Evolutionary conservation across 139 green algal species (phyloP).

Genomic region (Pedinophyceae sp.): DNA sequence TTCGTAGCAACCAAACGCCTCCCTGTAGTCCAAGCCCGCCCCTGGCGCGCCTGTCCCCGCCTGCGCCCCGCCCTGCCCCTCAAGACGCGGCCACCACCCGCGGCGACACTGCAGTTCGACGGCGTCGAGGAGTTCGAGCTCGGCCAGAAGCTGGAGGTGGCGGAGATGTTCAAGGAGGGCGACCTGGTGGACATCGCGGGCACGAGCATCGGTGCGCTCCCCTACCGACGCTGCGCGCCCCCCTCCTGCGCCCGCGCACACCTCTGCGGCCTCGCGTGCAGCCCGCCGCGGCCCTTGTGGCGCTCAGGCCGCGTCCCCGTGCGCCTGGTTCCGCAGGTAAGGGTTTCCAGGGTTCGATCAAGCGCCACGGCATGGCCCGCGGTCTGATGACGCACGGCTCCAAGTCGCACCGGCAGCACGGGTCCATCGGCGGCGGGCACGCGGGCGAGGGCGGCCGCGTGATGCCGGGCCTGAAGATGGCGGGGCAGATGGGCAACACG

Average conservation of each 20-base stretch:
- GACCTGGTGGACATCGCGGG: conserved; percentile 83
- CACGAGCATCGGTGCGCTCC: conserved; percentile 41
- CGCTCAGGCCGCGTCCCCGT: background rate
- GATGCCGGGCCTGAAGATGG: conserved; percentile 86
- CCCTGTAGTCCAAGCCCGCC: background rate
- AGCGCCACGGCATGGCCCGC: conserved; percentile 79
- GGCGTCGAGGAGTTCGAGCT: conserved; percentile 42
- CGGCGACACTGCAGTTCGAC: conserved; percentile 31
- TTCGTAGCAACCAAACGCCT: background rate
- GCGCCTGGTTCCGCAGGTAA: conserved; percentile 30
- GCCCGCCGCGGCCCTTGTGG: no score
- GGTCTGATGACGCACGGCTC: conserved; percentile 94
- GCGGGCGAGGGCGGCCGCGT: conserved; percentile 51
- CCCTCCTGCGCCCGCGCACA: no score
- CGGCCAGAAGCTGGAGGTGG: conserved; percentile 64
- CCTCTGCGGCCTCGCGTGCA: no score
- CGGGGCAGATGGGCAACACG: conserved; percentile 79
- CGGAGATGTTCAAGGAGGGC: conserved; percentile 83
- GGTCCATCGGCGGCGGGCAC: conserved; percentile 55
- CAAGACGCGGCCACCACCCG: background rate
- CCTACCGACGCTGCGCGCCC: no score
- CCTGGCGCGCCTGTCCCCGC: no score
- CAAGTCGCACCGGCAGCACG: conserved; percentile 89
- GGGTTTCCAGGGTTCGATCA: conserved; percentile 88
- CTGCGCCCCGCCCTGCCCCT: no score